Evolutionary conservation across 2,329 filamentous ascomycete genomes (phyloP), one percentile per base, ranked within the genome.

Genomic region (Plectosphaerella cucumerina): DNA sequence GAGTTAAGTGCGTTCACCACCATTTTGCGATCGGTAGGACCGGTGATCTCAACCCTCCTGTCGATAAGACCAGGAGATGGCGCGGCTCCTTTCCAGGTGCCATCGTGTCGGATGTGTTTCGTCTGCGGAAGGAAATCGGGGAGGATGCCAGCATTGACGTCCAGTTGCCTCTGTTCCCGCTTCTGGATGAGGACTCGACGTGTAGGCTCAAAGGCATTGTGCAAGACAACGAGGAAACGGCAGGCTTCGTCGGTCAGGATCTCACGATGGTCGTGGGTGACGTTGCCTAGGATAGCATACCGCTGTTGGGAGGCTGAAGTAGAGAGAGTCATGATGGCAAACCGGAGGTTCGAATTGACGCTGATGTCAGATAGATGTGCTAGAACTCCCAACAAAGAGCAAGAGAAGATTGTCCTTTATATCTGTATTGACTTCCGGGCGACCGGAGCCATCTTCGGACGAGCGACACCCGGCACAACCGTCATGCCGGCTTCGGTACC

Each of bases 21-120:
- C 94, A 99, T 99, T 82, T 97, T 99, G 60, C 94, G 83, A 73
- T 97, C 94, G 6, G 92, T 97, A 1, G 94, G 94, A 9, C 94
- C 94, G 5, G 94, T 99, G 65, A 97, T 99, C 77, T 99, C 94
- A 31, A 97, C 89, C 55, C 94, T 85, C 58, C 94, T 87, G 75
- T 99, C 94, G 43, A 96, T 85, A 50, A 97, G 81, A 52, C 94
- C 94, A 0, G 94, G 93, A 8, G 93, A 94, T 17, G 94, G 94
- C 48, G 87, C 82, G 42, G 94, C 91, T 56, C 90, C 94, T 75
- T 84, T 94, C 94, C 94, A 99, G 62, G 91, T 85, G 68, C 89
- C 83, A 71, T 96, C 89, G 62, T 97, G 92, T 62, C 94, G 90
- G 70, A 99, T 92, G 75, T 94, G 87, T 75, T 84, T 92, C 54